Evolutionary conservation across 495 filamentous ascomycete genomes (phyloP).

Genomic region (Lentithecium fluviatile): DNA sequence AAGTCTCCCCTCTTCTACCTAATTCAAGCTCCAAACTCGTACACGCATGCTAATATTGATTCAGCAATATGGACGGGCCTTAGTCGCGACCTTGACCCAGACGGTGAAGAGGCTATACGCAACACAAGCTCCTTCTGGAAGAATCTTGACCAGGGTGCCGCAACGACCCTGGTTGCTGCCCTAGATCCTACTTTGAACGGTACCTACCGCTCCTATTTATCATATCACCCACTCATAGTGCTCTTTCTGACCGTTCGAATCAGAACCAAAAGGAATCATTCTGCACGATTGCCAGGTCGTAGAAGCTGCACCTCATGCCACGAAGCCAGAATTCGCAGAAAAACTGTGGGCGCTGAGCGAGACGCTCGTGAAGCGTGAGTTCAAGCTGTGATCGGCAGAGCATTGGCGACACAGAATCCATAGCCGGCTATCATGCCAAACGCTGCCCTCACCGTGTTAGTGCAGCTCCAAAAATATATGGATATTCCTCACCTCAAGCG

Average conservation of each 20-base stretch:
- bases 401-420: too few species aligned
- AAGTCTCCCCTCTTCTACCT: not conserved
- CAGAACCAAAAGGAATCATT: slow-evolving; percentile 23
- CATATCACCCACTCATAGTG: not conserved
- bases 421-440: too few species aligned
- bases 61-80: slow-evolving; percentile 32
- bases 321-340: slow-evolving; percentile 22
- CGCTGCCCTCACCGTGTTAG: too few species aligned
- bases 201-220: not conserved
- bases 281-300: slow-evolving; percentile 31
- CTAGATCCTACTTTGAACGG: slow-evolving; percentile 31
- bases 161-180: slow-evolving; percentile 34
- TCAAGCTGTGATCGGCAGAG: slow-evolving; percentile 14
- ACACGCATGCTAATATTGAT: not conserved
- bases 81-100: slow-evolving; percentile 25
- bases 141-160: slow-evolving; percentile 32
- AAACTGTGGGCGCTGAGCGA: slow-evolving; percentile 33
- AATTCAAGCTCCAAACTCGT: not conserved
- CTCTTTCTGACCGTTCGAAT: not conserved
- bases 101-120: slow-evolving; percentile 26
- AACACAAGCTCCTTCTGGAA: slow-evolving; percentile 31
- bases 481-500: too few species aligned
- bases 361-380: slow-evolving; percentile 22
- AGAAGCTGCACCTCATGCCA: slow-evolving; percentile 29
- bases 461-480: too few species aligned